Conservation (phyloP, 2,329 filamentous ascomycete genomes). For the Ramularia collo-cygni region DNA sequence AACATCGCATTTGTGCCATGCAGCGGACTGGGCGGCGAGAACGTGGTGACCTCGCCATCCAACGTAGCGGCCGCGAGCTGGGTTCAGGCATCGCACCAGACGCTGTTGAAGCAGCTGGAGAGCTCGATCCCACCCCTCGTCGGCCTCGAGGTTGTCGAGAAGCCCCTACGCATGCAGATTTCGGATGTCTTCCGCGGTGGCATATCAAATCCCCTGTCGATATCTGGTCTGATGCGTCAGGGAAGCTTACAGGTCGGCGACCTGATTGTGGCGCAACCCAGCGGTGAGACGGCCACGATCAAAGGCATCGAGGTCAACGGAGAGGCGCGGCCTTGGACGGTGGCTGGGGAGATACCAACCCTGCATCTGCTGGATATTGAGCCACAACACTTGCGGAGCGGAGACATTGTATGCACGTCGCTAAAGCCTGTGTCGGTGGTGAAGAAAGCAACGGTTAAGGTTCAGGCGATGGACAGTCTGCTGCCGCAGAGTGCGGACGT, state of each 20-base stretch:
- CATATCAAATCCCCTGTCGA: conserved; percentile 71
- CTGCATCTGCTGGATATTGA: conserved; percentile 84
- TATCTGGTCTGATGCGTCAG: conserved; percentile 78
- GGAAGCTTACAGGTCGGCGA: conserved; percentile 83
- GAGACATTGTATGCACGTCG: conserved; percentile 73
- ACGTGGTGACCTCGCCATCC: conserved; percentile 59
- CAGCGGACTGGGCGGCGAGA: conserved; percentile 82
- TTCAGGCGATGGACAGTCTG: conserved; percentile 82
- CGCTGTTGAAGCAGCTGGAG: conserved; percentile 78
- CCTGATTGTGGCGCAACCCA: conserved; percentile 69
- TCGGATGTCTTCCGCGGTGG: conserved; percentile 78
- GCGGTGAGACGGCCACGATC: conserved; percentile 70
- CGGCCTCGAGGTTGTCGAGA: conserved; percentile 46
- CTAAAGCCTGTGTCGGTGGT: conserved; percentile 60
- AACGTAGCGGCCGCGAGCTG: conserved; percentile 50
- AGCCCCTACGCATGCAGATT: conserved; percentile 79
- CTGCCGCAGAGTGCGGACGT: conserved; percentile 86
- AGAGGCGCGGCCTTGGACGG: conserved; percentile 73
- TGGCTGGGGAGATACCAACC: conserved; percentile 81
- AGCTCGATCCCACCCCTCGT: conserved; percentile 62
- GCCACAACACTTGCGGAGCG: conserved; percentile 61
- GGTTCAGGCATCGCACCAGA: conserved; percentile 59
- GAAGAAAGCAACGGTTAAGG: conserved; percentile 71
- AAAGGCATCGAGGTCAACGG: conserved; percentile 74
- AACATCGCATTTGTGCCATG: conserved; percentile 84